Evolutionary conservation across 140 eudicot genomes (phyloP).

Genomic region (Stevia rebaudiana): DNA sequence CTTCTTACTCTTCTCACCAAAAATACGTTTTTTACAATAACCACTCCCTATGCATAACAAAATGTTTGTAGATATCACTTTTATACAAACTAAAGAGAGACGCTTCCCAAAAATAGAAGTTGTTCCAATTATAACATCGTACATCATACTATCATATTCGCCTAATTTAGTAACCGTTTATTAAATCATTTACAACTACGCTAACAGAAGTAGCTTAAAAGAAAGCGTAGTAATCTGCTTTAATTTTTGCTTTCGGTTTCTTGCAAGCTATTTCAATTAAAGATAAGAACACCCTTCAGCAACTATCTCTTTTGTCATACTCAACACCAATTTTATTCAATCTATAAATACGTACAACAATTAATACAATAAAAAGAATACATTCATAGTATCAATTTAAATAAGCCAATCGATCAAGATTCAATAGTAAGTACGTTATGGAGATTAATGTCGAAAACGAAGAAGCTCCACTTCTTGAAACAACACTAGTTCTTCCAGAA

Average conservation of each 20-base stretch:
- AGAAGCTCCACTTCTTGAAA: slow-evolving; percentile 40
- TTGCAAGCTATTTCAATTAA: slow-evolving; percentile 53
- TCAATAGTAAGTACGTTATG: slow-evolving; percentile 23
- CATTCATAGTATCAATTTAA: too few relatives aligned
- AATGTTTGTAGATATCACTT: not conserved
- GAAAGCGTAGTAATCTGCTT: not conserved
- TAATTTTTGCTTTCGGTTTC: slow-evolving; percentile 42
- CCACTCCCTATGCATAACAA: too few relatives aligned
- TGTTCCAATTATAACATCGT: not conserved
- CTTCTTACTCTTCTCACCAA: too few relatives aligned
- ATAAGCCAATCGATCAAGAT: not conserved
- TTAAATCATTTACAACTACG: not conserved
- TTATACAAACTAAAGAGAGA: not conserved
- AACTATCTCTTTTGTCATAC: slow-evolving; percentile 39
- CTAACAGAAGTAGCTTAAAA: slow-evolving; percentile 1
- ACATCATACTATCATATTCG: not conserved
- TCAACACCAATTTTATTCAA: slow-evolving; percentile 24
- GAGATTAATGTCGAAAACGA: slow-evolving; percentile 45
- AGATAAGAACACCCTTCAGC: slow-evolving; percentile 15
- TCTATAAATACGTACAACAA: slow-evolving; percentile 29
- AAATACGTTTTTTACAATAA: too few relatives aligned
- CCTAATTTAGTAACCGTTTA: not conserved
- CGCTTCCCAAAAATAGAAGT: not conserved
- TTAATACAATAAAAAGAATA: not conserved
- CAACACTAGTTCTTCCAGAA: slow-evolving; percentile 37